Base-by-base conservation (phyloP, 495 filamentous ascomycete genomes). In the Xylaria castorea region DNA sequence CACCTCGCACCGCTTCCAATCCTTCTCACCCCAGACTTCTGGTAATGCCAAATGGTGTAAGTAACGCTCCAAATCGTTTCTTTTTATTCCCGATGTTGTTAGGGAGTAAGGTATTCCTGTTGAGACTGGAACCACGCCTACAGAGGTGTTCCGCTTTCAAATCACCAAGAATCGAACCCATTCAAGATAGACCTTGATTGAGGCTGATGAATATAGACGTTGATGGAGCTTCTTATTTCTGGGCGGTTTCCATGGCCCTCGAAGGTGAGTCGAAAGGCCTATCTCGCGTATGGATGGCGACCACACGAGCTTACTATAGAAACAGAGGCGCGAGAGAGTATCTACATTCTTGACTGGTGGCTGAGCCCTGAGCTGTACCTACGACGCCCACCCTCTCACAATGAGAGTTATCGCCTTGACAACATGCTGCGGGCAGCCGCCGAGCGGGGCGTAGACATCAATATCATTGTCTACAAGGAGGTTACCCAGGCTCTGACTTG, bases 281-380 rank as follows among this genome's bases (percentile, higher is more conserved):
- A 20, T 5, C 11, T 46, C 16, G 6, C 14, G 16, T 6, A 20
- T 51, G 7, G 5, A 44, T 32, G 25, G 11, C 20, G 36, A 50
- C 5, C 5, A 60, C 5, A 11, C 36, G 34, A 71, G 40, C 75
- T 82, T 63, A 81, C 73, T 20, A 11, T 2, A 42, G 42, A 32
- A 42, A 51, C 60, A 87, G 90, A 89, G 76, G 95, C 95, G 0
- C 87, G 83, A 60, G 90, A 97, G 73, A 93, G 88, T 22, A 94
- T 98, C 72, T 97, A 93, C 90, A 97, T 98, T 73, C 82, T 97
- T 63, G 95, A 98, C 80, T 97, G 94, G 94, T 97, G 94, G 94
- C 81, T 97, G 67, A 94, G 90, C 34, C 93, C 93, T 4, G 95
- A 98, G 82, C 85, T 97, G 3, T 97, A 97, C 78, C 87, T 98